Percentiles rank a stretch among this genome's conserved stretches.
These are phyloP conservation scores for Pachyrhizus erosus DNA, from an alignment of 306 rosid genomes.

Conservation along the genomic window DNA sequence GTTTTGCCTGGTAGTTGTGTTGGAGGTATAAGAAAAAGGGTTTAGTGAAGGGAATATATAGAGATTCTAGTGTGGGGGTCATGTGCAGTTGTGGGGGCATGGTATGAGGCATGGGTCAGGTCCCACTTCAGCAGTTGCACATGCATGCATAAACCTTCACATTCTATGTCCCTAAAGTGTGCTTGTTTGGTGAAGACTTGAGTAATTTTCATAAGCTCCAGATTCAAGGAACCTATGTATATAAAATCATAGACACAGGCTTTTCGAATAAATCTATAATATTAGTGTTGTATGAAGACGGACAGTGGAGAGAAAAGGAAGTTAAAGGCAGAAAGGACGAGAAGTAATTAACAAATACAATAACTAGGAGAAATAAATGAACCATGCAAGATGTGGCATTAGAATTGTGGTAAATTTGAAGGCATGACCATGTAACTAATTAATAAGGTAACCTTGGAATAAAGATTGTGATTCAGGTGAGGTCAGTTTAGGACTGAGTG, in stretches of 20 bases:
- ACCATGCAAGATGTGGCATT: not conserved
- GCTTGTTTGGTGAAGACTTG: not conserved
- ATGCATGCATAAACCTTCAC: conserved; percentile 32
- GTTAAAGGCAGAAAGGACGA: not conserved
- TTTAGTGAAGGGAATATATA: conserved; percentile 30
- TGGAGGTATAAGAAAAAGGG: not conserved
- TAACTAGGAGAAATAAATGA: not conserved
- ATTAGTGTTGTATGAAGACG: conserved; percentile 16
- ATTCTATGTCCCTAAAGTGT: not conserved
- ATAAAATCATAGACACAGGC: not conserved
- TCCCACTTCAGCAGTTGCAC: not conserved
- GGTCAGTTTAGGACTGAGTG: not conserved
- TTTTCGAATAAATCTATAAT: not conserved
- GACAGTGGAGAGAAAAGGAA: not conserved
- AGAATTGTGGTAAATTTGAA: not conserved
- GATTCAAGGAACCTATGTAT: conserved; percentile 18
- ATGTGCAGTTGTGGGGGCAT: conserved; percentile 33
- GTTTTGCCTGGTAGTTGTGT: not conserved
- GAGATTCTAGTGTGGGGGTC: not conserved
- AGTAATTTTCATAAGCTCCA: not conserved
- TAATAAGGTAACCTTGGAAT: not conserved
- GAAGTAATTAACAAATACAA: too few relatives aligned
- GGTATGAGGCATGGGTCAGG: not conserved
- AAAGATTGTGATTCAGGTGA: not conserved
- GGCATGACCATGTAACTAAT: not conserved